Base-by-base conservation (phyloP, 352 stramenopile species). In the Halophytophthora batemanensis region DNA sequence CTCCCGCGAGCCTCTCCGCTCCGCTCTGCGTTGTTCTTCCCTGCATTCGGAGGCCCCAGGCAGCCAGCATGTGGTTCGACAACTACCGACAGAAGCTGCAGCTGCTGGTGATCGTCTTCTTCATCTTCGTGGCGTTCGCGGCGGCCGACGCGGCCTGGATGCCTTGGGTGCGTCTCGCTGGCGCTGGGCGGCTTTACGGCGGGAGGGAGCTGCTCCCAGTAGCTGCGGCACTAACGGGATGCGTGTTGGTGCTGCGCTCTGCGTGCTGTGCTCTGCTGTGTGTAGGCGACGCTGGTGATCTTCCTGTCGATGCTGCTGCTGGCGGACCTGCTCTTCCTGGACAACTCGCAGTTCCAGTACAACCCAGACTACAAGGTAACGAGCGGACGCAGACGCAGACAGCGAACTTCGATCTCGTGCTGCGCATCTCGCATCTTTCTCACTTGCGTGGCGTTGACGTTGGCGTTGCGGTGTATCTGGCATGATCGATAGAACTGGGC, bases 401-500 rank as follows among this genome's bases (percentile, higher is more conserved):
- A 43, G 18, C n/a, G 18, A 2, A 18, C 2, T 38, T 23, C 0
- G 6, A 37, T 50, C 14, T 22, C 14, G n/a, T 17, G 15, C 4
- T 17, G 15, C 3, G 6, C 18, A 25, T 19, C 2, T 49, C 15
- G 13, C 38, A 46, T 58, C 46, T 63, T 33, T 59, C 50, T 38
- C 38, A 56, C 46, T 21, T 31, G 18, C 37, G 38, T 18, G 14
- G 19, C 54, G 18, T 34, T 10, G 40, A 18, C 4, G 45, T 25
- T 45, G 14, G 37, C 42, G n/a, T n/a, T n/a, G n/a, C n/a, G n/a
- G n/a, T n/a, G n/a, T n/a, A n/a, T n/a, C n/a, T n/a, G n/a, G n/a
- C n/a, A n/a, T n/a, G n/a, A n/a, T n/a, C n/a, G n/a, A n/a, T n/a
- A 90, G 80, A 91, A 89, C 59, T 91, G 80, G 80, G 74, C 76